Base-by-base conservation (phyloP, 345 rosid genomes). In the Syzygium oleosum region DNA sequence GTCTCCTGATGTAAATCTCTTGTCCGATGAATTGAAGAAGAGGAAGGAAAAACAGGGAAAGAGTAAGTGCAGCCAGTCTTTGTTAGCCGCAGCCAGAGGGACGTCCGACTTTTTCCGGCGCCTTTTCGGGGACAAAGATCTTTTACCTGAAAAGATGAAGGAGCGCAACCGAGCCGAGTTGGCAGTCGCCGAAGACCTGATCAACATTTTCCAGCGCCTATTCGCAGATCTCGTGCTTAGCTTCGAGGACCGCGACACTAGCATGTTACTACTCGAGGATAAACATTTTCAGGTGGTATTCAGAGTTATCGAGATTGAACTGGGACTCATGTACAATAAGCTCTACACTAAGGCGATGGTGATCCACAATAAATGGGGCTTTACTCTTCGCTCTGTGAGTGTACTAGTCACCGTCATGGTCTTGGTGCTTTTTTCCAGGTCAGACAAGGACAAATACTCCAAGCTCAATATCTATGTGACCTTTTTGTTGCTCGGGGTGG, bases 261-360 rank as follows among this genome's bases (percentile, higher is more conserved):
- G 85, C 41, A 7, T n/a, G 43, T n/a, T 1, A 23, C 15, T 7
- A 15, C 25, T 84, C 46, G 0, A 17, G 5, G 2, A n/a, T 14
- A 51, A 51, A 53, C 85, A 0, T 43, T 8, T 3, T 43, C 85
- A 49, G 5, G 21, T 84, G 15, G 94, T 90, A 19, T 89, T 93
- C 84, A 85, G 85, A 5, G 55, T 94, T 46, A 84, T 92, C 8
- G 93, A 91, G 86, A 89, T 85, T 16, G 95, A 92, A 87, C 90
- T 94, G 2, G 86, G 88, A 51, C 87, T 93, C 86, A 85, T 93
- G 51, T 94, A 92, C 31, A 93, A 93, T 68, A 34, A 65, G 84
- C 78, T 90, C 34, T 92, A 80, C 89, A 95, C 97, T 58, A 95
- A 88, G 88, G 91, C 90, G 6, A 86, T 65, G 4, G 34, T 90